A percentile compares a stretch with the other conserved stretches of the same genome.
These are phyloP conservation scores for Trichomonas vaginalis DNA, from an alignment of 208 protist species.

Conservation along the genomic window DNA sequence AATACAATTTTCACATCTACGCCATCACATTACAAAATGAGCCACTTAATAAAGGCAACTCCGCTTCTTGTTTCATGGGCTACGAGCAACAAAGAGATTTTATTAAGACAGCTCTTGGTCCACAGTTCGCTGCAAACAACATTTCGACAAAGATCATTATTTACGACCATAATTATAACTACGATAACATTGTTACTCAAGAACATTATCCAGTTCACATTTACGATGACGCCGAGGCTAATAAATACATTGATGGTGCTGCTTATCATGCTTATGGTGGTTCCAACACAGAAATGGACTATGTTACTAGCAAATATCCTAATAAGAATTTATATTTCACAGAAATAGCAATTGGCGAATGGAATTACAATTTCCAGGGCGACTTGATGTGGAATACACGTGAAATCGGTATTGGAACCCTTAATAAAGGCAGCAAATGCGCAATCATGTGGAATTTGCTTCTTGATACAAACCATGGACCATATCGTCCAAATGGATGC, in stretches of 20 bases:
- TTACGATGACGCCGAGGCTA: neutral
- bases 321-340: neutral
- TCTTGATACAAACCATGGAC: neutral
- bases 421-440: neutral
- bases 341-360: conserved; percentile 5
- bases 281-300: neutral
- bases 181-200: neutral
- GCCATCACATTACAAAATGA: neutral
- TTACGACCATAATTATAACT: neutral
- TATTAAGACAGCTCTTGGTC: neutral
- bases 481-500: neutral
- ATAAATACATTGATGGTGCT: neutral
- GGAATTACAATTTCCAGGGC: neutral
- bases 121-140: neutral
- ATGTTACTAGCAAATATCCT: neutral
- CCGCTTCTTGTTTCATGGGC: neutral
- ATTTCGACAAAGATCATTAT: neutral
- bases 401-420: neutral
- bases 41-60: neutral
- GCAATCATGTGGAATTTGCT: neutral
- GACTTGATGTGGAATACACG: neutral
- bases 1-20: neutral
- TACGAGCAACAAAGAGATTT: neutral
- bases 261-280: neutral
- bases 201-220: neutral